These are phyloP conservation scores for Xerocomus potaroensis DNA, from an alignment of 768 basidiomycete genomes.

Conservation along the genomic window DNA sequence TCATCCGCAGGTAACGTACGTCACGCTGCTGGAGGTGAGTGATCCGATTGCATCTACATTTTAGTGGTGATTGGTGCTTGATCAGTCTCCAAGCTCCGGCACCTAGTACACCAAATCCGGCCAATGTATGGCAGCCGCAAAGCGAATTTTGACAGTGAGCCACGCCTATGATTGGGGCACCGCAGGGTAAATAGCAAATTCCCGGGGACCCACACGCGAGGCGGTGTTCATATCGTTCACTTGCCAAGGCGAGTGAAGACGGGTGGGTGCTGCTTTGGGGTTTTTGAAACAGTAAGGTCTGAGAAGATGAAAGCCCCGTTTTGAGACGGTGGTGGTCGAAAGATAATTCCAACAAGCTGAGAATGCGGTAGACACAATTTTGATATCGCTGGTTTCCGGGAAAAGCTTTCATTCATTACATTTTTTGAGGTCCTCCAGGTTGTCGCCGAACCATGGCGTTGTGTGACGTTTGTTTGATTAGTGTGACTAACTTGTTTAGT, in stretches of 20 bases:
- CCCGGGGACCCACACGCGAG: constrained; percentile 32
- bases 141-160: constrained; percentile 35
- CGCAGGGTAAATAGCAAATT: constrained; percentile 26
- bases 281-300: constrained; percentile 43
- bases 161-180: constrained; percentile 44
- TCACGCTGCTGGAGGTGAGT: constrained; percentile 48
- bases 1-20: constrained; percentile 38
- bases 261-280: constrained; percentile 46
- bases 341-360: constrained; percentile 31
- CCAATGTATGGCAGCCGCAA: constrained; percentile 45
- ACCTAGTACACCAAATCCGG: constrained; percentile 46
- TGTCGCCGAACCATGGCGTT: constrained; percentile 11
- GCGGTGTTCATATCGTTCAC: constrained; percentile 37
- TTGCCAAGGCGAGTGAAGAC: constrained; percentile 45
- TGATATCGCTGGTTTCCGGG: constrained; percentile 44
- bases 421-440: constrained; percentile 37
- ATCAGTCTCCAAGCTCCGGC: constrained; percentile 37
- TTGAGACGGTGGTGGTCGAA: constrained; percentile 35
- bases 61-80: constrained; percentile 8
- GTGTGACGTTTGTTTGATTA: constrained; percentile 22
- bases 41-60: constrained; percentile 12
- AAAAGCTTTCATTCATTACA: constrained; percentile 35
- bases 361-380: constrained; percentile 37
- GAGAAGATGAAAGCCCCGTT: constrained; percentile 18
- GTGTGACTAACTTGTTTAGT: too few relatives aligned